Conservation (phyloP, 1,139 yeast species). For the Scheffersomyces titani region DNA sequence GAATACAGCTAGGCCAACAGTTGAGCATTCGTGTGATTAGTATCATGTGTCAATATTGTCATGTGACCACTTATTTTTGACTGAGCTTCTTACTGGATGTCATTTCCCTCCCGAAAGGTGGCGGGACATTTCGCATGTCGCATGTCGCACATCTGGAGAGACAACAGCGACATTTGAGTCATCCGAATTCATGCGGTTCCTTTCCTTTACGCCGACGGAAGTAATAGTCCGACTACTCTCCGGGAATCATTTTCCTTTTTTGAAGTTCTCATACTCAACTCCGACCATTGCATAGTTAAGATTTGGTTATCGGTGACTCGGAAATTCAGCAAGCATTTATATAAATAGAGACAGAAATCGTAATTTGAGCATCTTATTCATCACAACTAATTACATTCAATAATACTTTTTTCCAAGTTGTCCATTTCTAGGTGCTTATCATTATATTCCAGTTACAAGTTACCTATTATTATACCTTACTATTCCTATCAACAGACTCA, state of each 20-base stretch:
- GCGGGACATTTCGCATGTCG: not conserved
- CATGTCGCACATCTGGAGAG: no score
- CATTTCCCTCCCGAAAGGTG: not conserved
- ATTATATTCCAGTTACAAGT: not conserved
- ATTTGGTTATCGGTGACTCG: not conserved
- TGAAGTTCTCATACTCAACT: not conserved
- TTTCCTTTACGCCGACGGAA: not conserved
- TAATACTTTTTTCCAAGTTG: not conserved
- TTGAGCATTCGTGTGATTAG: not conserved
- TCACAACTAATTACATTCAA: not conserved
- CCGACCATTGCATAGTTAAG: not conserved
- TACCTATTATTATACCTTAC: not conserved
- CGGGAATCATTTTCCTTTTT: not conserved
- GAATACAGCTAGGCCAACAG: no score
- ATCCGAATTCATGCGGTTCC: not conserved
- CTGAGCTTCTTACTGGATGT: not conserved
- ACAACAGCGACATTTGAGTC: not conserved
- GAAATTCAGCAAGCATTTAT: not conserved
- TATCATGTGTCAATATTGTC: not conserved
- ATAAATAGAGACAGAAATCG: not conserved
- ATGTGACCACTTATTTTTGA: not conserved
- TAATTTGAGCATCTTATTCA: not conserved
- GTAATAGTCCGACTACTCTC: not conserved
- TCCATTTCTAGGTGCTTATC: no score
- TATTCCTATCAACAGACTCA: not conserved